Evolutionary conservation across 2,329 filamentous ascomycete species (phyloP), one percentile per base, ranked within the genome.

Genomic region (Hypoxylon sp.): DNA sequence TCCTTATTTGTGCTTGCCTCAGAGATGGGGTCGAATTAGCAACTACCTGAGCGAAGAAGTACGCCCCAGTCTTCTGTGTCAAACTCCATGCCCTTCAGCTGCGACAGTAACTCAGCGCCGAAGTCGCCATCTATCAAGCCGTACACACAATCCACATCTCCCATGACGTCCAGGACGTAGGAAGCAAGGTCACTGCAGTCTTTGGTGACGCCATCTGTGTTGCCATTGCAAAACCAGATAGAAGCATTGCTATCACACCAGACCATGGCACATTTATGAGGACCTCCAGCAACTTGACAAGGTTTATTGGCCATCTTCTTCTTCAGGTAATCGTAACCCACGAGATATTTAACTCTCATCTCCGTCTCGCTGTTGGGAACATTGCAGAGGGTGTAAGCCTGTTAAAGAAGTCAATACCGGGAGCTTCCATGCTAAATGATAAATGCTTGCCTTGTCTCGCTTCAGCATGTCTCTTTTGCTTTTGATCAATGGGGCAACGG

Each of bases 191-290:
- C 13, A 14, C 9, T 46, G 14, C 67, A 69, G 5, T 37, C 19
- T 8, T 37, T 29, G n/a, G 17, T 58, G 19, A 67, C 58, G 3
- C 26, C 31, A 17, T 50, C 22, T 0, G 11, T 47, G 37, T 63
- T 67, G 59, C 67, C 67, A 26, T 69, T 69, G 54, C 67, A 69
- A 42, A 69, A 50, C 50, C 46, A 66, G 29, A 69, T 58, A 2
- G 50, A 31, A 1, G 37, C 24, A 1, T 50, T 37, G 0, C 1
- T 0, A 3, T 8, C 3, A 14, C 67, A 69, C 17, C 26, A 69
- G 11, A 69, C n/a, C 54, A 57, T 9, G n/a, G 63, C 48, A 42
- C 67, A 69, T 26, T 63, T 66, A 13, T 46, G 50, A n/a, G 66
- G 66, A 10, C 66, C 66, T 11, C 37, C 50, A 6, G 35, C 59